Conservation (phyloP, 139 green algal genomes). For the Chlamydomonas schloesseri region DNA sequence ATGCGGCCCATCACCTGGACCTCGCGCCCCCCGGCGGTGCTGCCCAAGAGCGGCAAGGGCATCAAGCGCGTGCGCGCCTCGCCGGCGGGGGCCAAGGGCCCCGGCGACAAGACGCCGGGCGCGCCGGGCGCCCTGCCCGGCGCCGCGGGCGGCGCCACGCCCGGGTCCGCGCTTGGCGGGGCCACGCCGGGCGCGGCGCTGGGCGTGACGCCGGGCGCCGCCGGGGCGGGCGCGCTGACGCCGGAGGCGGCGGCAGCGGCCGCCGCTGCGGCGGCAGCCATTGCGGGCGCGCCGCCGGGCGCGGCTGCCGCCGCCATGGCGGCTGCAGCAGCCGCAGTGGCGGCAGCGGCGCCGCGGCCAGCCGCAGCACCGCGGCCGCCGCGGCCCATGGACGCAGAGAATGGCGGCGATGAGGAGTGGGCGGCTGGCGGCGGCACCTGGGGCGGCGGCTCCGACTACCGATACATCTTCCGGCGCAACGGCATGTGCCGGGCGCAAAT, state of each 20-base stretch:
- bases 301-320: too few relatives aligned
- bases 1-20: slow-evolving; percentile 38
- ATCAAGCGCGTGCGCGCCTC: background rate
- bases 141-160: too few relatives aligned
- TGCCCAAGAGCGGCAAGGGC: slow-evolving; percentile 3
- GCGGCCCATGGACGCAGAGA: background rate
- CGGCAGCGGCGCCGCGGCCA: too few relatives aligned
- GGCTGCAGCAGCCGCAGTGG: too few relatives aligned
- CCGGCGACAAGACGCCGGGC: background rate
- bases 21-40: slow-evolving; percentile 17
- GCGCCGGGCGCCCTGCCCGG: background rate
- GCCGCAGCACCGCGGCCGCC: too few relatives aligned
- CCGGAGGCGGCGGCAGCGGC: too few relatives aligned
- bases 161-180: too few relatives aligned
- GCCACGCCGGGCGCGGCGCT: too few relatives aligned
- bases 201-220: too few relatives aligned
- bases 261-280: too few relatives aligned
- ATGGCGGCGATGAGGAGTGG: background rate
- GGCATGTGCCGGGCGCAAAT: slow-evolving; percentile 47
- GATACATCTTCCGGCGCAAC: slow-evolving; percentile 43
- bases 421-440: background rate
- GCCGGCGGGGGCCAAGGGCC: too few relatives aligned
- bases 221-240: background rate
- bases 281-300: too few relatives aligned
- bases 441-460: slow-evolving; percentile 23